Percentiles rank a stretch among this genome's conserved stretches.
These are phyloP conservation scores for Diospyros kaki DNA, from an alignment of 148 eudicot species.

Conservation along the genomic window DNA sequence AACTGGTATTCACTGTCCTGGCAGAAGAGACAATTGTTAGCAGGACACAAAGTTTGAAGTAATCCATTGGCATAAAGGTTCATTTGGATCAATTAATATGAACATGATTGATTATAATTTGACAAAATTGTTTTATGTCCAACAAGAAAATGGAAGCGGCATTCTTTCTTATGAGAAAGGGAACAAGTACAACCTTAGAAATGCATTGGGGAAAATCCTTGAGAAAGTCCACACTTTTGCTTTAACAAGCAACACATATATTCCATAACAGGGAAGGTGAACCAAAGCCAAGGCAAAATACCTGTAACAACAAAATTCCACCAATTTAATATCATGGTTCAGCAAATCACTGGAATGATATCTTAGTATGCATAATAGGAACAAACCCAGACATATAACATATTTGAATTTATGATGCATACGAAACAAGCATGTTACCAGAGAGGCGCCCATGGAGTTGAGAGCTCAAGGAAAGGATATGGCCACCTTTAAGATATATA, in stretches of 20 bases:
- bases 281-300: constrained; percentile 58
- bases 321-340: background rate
- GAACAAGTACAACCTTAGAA: constrained; percentile 40
- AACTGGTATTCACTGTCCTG: constrained; percentile 19
- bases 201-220: constrained; percentile 46
- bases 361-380: background rate
- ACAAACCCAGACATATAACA: background rate
- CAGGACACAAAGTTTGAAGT: too few relatives aligned
- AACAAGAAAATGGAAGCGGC: too few relatives aligned
- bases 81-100: too few relatives aligned
- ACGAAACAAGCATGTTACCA: constrained; percentile 41
- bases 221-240: constrained; percentile 49
- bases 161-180: background rate
- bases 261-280: constrained; percentile 72
- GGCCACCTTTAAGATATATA: constrained; percentile 72
- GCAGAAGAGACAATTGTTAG: background rate
- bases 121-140: too few relatives aligned
- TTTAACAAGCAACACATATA: constrained; percentile 52
- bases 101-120: too few relatives aligned
- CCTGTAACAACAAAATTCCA: constrained; percentile 31
- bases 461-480: constrained; percentile 85
- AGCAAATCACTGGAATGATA: background rate
- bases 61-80: too few relatives aligned
- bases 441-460: constrained; percentile 77
- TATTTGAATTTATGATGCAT: background rate